Evolutionary conservation across 148 eudicot species (phyloP).

Genomic region (Pouteria glomerata): DNA sequence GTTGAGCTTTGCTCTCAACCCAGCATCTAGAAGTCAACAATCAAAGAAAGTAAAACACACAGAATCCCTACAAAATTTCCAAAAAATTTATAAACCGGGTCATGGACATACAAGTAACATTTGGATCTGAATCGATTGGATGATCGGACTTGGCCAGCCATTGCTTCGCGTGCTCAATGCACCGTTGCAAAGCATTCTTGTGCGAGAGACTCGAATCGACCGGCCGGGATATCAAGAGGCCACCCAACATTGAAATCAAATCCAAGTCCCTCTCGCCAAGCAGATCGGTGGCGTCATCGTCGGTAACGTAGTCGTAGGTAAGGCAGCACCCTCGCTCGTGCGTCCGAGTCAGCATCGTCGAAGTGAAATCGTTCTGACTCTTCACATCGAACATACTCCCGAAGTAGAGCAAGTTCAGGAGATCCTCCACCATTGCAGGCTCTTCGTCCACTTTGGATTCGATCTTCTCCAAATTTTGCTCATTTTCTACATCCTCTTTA

Average conservation of each 20-base stretch:
- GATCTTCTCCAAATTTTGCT: neutral
- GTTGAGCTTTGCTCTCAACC: slow-evolving; percentile 61
- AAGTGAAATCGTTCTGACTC: slow-evolving; percentile 49
- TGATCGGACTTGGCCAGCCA: slow-evolving; percentile 64
- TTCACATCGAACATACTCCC: slow-evolving; percentile 75
- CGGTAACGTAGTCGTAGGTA: slow-evolving; percentile 84
- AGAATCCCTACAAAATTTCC: neutral
- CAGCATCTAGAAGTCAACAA: slow-evolving; percentile 51
- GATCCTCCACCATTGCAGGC: slow-evolving; percentile 38
- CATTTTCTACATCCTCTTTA: neutral
- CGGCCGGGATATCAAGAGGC: slow-evolving; percentile 56
- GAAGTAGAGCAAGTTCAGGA: slow-evolving; percentile 64
- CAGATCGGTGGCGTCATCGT: slow-evolving; percentile 62
- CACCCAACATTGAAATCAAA: slow-evolving; percentile 56
- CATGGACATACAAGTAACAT: slow-evolving; percentile 52
- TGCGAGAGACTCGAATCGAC: slow-evolving; percentile 67
- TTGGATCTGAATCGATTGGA: slow-evolving; percentile 39
- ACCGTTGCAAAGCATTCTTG: slow-evolving; percentile 51
- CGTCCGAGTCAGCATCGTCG: slow-evolving; percentile 53
- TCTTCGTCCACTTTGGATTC: neutral
- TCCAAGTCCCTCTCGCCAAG: slow-evolving; percentile 74
- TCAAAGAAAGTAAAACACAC: neutral
- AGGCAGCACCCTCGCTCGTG: slow-evolving; percentile 85
- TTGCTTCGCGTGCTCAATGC: slow-evolving; percentile 57
- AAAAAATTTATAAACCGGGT: neutral